Base-by-base conservation (phyloP, 805 yeast species). In the Metschnikowia koreensis region DNA sequence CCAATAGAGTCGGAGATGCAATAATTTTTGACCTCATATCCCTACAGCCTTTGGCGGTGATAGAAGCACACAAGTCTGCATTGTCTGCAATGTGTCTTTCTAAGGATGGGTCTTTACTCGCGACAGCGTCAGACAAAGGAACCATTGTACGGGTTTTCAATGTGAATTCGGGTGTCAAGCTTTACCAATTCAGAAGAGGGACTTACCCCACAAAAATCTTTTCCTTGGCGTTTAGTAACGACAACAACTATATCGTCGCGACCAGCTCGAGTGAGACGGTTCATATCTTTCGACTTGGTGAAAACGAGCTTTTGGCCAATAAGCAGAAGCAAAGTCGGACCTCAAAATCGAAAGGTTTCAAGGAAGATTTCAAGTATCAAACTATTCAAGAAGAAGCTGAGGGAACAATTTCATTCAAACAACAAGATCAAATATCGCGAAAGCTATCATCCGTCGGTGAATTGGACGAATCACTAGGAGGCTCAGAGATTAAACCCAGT, bases 221-320 rank as follows among this genome's bases (percentile, higher is more conserved):
- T 60, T 86, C 96, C 10, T 74, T 94, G 57, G 77, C 82, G 37
- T 94, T 94, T 69, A 86, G 89, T 55, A 71, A 76, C 27, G 87
- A 87, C 56, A 84, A 87, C 53, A 76, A 77, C 13, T 81, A 86
- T 55, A 73, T 94, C 31, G 81, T 89, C n/a, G 97, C 93, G 27
- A 82, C 93, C 10, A 86, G 96, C 28, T 83, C 96, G 2, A 89
- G 96, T 17, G 96, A 89, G 41, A 94, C 99, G 0, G 92, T 94
- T 22, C 99, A 94, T 67, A 83, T 94, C 38, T 94, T 93, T 75
- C 79, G 91, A 52, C 68, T 92, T 48, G 87, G 83, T 1, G 82
- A 78, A 33, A 77, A 72, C 12, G 79, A 74, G 60, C 67, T 76
- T 1, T 60, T 74, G 42, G 75, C 66, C 28, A 70, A 60, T 47